phyloP scores from a whole-genome alignment of 2,329 filamentous ascomycete species.

The Emergomyces pasteurianus region DNA sequence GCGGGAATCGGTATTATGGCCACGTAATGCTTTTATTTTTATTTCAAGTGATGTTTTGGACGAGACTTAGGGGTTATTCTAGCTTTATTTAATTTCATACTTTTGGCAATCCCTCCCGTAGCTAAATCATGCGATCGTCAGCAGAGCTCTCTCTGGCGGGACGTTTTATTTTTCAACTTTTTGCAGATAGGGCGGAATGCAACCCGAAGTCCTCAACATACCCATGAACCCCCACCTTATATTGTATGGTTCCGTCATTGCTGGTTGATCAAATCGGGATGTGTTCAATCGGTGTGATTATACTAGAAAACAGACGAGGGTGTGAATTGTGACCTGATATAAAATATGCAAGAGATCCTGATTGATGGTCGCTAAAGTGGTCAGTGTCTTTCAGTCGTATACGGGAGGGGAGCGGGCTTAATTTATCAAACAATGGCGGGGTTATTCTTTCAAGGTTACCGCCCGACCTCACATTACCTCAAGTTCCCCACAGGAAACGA shows the following conservation, averaged over 20 bases:
- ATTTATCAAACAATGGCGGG: neutral
- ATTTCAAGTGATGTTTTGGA: neutral
- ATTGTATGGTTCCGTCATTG: constrained; percentile 23
- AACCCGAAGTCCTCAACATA: constrained; percentile 14
- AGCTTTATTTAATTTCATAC: constrained; percentile 16
- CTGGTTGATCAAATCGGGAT: constrained; percentile 1
- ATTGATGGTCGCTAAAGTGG: neutral
- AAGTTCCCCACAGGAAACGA: neutral
- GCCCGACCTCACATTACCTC: neutral
- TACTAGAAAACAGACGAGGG: neutral
- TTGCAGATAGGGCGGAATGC: neutral
- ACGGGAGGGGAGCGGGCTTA: neutral
- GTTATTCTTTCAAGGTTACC: neutral
- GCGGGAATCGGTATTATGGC: neutral
- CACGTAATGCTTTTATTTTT: too few species aligned
- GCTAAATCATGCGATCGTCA: constrained; percentile 18
- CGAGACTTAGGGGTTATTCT: neutral
- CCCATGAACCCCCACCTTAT: constrained; percentile 35
- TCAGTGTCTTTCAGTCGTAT: neutral
- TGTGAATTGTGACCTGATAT: neutral
- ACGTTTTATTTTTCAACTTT: neutral
- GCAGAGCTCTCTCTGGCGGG: neutral
- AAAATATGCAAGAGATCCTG: neutral
- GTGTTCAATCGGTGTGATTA: neutral
- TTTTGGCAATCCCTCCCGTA: constrained; percentile 32